Percentiles rank a stretch among this genome's conserved stretches.
These are phyloP conservation scores for Coffea humblotiana DNA, from an alignment of 305 asterid genomes.

Conservation along the genomic window DNA sequence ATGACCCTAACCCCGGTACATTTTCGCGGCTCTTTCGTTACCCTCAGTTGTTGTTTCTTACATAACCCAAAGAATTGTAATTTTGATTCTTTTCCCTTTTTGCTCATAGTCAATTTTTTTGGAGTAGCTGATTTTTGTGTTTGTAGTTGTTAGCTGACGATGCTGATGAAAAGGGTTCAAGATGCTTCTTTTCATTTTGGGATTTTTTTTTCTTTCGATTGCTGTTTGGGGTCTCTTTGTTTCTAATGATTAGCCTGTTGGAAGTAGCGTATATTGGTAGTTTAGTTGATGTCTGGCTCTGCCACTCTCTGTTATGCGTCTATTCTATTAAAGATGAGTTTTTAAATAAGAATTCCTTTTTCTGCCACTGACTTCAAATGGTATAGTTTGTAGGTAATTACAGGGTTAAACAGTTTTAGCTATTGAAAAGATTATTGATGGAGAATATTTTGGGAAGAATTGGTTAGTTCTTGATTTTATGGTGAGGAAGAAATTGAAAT, in stretches of 20 bases:
- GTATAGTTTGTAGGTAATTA: neutral
- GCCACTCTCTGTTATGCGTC: neutral
- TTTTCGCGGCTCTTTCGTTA: slow-evolving; percentile 11
- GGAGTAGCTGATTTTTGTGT: neutral
- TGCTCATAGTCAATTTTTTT: neutral
- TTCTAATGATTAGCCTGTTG: neutral
- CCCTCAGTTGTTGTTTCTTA: neutral
- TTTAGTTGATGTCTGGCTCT: neutral
- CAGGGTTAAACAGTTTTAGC: neutral
- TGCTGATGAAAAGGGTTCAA: neutral
- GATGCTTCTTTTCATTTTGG: neutral
- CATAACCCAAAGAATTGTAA: neutral
- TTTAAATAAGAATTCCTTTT: neutral
- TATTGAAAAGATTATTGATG: neutral
- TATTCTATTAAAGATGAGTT: neutral
- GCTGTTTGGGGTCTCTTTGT: neutral
- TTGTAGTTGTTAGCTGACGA: neutral
- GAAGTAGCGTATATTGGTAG: neutral
- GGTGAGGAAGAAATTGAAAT: neutral
- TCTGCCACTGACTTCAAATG: neutral
- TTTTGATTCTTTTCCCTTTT: neutral
- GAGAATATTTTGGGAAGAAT: neutral
- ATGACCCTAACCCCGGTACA: slow-evolving; percentile 39
- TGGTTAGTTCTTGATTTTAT: neutral
- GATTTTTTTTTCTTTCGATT: neutral